phyloP scores from a whole-genome alignment of 2,329 filamentous ascomycete species.

The Fusarium guadeloupense region DNA sequence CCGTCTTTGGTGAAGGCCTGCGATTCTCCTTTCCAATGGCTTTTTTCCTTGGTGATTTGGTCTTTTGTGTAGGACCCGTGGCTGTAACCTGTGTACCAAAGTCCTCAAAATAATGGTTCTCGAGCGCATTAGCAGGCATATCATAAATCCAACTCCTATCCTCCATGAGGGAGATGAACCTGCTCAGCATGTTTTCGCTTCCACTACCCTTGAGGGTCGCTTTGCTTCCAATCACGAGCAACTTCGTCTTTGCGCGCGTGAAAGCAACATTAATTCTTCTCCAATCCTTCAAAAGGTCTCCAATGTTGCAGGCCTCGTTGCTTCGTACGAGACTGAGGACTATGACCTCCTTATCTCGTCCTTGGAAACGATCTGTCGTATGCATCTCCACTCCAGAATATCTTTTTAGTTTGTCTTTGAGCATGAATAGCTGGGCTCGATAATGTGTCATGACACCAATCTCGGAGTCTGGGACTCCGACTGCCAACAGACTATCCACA shows the following conservation, averaged over 20 bases:
- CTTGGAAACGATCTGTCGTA: slow-evolving; percentile 96
- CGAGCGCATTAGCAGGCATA: slow-evolving; percentile 69
- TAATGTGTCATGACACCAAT: slow-evolving; percentile 98
- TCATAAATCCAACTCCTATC: slow-evolving; percentile 82
- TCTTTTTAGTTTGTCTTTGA: slow-evolving; percentile 75
- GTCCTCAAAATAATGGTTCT: slow-evolving; percentile 74
- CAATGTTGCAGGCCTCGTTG: slow-evolving; percentile 84
- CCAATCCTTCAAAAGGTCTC: slow-evolving; percentile 91
- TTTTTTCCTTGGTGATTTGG: slow-evolving; percentile 45
- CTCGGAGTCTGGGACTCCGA: slow-evolving; percentile 77
- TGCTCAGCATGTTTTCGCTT: slow-evolving; percentile 78
- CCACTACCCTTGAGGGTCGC: slow-evolving; percentile 78
- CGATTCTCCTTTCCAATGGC: slow-evolving; percentile 56
- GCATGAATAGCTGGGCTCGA: slow-evolving; percentile 85
- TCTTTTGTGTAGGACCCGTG: slow-evolving; percentile 41
- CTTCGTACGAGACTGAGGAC: slow-evolving; percentile 87
- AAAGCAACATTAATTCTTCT: slow-evolving; percentile 94
- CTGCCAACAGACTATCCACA: slow-evolving; percentile 78
- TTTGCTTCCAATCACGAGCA: slow-evolving; percentile 86
- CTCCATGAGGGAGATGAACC: slow-evolving; percentile 82
- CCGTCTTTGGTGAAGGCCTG: slow-evolving; percentile 61
- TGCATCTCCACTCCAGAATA: slow-evolving; percentile 84
- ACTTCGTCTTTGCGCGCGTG: slow-evolving; percentile 89
- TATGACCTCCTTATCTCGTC: slow-evolving; percentile 92
- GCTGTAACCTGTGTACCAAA: slow-evolving; percentile 59